These are phyloP conservation scores for Aspergillus pseudoglaucus DNA, from an alignment of 2,329 filamentous ascomycete genomes.

Conservation along the genomic window DNA sequence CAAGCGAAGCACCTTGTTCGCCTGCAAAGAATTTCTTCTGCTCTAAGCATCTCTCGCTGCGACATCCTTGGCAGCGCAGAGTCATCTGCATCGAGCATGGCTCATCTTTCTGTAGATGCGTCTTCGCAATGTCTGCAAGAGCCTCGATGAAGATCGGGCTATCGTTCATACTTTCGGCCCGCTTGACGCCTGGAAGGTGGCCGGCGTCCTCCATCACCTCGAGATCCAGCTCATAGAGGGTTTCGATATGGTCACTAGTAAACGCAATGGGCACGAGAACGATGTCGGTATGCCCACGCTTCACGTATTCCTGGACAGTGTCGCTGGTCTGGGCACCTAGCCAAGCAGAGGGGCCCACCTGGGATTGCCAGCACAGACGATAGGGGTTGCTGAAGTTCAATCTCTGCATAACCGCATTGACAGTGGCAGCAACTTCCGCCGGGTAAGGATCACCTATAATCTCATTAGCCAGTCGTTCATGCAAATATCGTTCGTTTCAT, in stretches of 20 bases:
- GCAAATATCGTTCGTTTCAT: background rate
- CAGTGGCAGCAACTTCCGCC: constrained; percentile 89
- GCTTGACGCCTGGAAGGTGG: constrained; percentile 69
- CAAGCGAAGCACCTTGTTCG: constrained; percentile 27
- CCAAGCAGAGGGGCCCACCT: constrained; percentile 94
- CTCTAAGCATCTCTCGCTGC: constrained; percentile 77
- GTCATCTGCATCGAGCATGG: constrained; percentile 81
- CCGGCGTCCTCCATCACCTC: constrained; percentile 83
- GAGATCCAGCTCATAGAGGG: constrained; percentile 84
- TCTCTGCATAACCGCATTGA: constrained; percentile 92
- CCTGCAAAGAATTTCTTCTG: constrained; percentile 59
- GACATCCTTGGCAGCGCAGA: constrained; percentile 87
- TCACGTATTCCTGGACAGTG: constrained; percentile 81
- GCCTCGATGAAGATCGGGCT: constrained; percentile 85
- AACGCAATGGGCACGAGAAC: constrained; percentile 93
- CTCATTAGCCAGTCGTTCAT: background rate
- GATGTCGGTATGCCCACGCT: constrained; percentile 85
- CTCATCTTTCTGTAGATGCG: constrained; percentile 65
- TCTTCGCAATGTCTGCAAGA: constrained; percentile 76
- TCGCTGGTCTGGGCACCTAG: constrained; percentile 86
- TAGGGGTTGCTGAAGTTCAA: constrained; percentile 85
- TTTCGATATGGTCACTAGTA: constrained; percentile 98
- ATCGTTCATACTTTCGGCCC: constrained; percentile 87
- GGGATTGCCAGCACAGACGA: constrained; percentile 93
- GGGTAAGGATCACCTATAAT: constrained; percentile 79